Evolutionary conservation across 2,329 filamentous ascomycete genomes (phyloP).

Genomic region (Epichloe gansuensis): DNA sequence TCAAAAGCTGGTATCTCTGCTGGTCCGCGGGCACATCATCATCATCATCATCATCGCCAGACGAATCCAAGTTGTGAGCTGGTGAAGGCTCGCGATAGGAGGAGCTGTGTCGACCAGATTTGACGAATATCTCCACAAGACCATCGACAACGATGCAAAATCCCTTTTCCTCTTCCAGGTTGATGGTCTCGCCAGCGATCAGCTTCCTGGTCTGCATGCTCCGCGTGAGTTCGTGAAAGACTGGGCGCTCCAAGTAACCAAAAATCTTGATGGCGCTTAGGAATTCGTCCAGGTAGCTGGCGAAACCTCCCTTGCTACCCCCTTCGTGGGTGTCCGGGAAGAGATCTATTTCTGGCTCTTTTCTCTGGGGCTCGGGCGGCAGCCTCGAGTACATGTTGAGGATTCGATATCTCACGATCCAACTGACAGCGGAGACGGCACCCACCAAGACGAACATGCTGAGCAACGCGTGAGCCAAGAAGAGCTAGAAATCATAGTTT

Average conservation of each 20-base stretch:
- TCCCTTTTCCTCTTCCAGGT: slow-evolving; percentile 93
- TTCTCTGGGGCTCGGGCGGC: slow-evolving; percentile 86
- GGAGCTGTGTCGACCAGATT: slow-evolving; percentile 45
- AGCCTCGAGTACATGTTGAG: slow-evolving; percentile 94
- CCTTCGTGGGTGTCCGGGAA: slow-evolving; percentile 89
- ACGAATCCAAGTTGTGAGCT: slow-evolving; percentile 25
- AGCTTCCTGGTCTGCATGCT: slow-evolving; percentile 98
- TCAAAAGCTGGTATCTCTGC: slow-evolving; percentile 87
- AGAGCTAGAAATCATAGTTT: neutral
- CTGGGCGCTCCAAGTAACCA: slow-evolving; percentile 87
- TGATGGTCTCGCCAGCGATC: slow-evolving; percentile 87
- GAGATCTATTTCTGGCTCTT: slow-evolving; percentile 88
- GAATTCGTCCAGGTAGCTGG: slow-evolving; percentile 97
- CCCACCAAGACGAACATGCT: slow-evolving; percentile 66
- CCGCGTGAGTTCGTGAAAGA: slow-evolving; percentile 92
- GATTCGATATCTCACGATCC: slow-evolving; percentile 90
- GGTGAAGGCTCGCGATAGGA: slow-evolving; percentile 12
- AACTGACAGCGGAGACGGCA: slow-evolving; percentile 74
- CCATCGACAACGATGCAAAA: slow-evolving; percentile 97
- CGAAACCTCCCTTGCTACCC: slow-evolving; percentile 76
- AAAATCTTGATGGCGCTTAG: slow-evolving; percentile 98
- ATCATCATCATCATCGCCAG: slow-evolving; percentile 39
- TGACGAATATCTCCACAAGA: slow-evolving; percentile 94
- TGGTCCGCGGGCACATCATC: slow-evolving; percentile 55
- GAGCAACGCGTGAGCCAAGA: slow-evolving; percentile 9